These are phyloP conservation scores for Colletotrichum lini DNA, from an alignment of 2,329 filamentous ascomycete genomes.

Conservation along the genomic window DNA sequence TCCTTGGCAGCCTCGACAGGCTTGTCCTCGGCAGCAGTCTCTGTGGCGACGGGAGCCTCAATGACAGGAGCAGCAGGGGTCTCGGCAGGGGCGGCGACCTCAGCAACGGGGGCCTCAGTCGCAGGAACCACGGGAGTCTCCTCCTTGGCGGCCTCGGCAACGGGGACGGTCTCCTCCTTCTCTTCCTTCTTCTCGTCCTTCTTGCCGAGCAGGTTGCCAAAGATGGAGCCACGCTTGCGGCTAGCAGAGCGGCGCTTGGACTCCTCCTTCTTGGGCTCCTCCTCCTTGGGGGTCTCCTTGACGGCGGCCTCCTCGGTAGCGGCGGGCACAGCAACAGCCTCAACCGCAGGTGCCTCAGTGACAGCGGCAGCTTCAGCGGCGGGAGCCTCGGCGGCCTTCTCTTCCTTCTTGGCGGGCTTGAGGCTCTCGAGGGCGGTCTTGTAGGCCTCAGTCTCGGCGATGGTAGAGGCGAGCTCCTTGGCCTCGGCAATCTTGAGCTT, in stretches of 20 bases:
- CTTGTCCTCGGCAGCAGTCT: constrained; percentile 39
- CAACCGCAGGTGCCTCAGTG: constrained; percentile 49
- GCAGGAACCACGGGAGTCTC: constrained; percentile 48
- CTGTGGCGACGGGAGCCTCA: constrained; percentile 43
- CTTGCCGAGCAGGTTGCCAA: constrained; percentile 70
- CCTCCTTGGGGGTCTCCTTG: constrained; percentile 57
- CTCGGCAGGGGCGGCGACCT: constrained; percentile 53
- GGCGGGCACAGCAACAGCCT: constrained; percentile 48
- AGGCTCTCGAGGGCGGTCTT: constrained; percentile 85
- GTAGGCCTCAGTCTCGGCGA: constrained; percentile 87
- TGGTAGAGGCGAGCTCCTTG: constrained; percentile 81
- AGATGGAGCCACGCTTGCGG: constrained; percentile 77
- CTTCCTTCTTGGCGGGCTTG: constrained; percentile 64
- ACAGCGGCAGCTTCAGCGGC: constrained; percentile 52
- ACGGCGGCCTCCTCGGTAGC: constrained; percentile 49
- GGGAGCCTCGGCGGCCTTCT: constrained; percentile 58
- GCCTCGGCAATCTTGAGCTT: constrained; percentile 88
- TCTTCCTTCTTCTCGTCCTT: constrained; percentile 66
- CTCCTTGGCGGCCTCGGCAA: constrained; percentile 49
- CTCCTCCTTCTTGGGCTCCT: constrained; percentile 67
- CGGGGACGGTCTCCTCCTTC: constrained; percentile 55
- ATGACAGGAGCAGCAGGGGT: constrained; percentile 52
- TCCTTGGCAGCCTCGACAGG: constrained; percentile 52
- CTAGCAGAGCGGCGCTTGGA: constrained; percentile 75
- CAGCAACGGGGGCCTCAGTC: constrained; percentile 52